Evolutionary conservation across 495 filamentous ascomycete species (phyloP).

Genomic region (Pseudevernia furfuracea): DNA sequence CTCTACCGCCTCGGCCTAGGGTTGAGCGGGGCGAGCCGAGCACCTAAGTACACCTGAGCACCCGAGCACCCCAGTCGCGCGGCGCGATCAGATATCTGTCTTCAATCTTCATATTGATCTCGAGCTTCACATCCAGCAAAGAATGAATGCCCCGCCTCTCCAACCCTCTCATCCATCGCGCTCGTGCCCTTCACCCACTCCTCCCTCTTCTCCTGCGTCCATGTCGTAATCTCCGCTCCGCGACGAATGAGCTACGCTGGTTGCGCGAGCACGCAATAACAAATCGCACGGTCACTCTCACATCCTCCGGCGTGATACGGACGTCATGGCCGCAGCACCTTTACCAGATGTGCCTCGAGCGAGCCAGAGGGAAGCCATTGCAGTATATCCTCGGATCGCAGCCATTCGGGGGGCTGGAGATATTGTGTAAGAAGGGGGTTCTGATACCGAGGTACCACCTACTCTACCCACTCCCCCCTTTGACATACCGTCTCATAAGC

Average conservation of each 20-base stretch:
- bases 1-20: no score
- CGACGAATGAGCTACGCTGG: slow-evolving; percentile 80
- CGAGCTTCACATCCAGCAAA: neutral
- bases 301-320: neutral
- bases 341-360: slow-evolving; percentile 44
- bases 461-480: neutral
- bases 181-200: slow-evolving; percentile 47
- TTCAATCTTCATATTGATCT: no score
- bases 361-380: slow-evolving; percentile 62
- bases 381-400: slow-evolving; percentile 88
- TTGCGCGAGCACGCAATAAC: slow-evolving; percentile 54
- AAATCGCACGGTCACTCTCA: neutral
- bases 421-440: slow-evolving; percentile 66
- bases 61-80: no score
- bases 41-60: no score
- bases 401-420: slow-evolving; percentile 76
- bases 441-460: slow-evolving; percentile 67
- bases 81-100: no score
- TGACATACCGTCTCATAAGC: neutral
- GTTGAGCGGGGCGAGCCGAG: no score
- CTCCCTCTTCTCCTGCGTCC: slow-evolving; percentile 60
- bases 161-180: slow-evolving; percentile 49
- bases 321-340: slow-evolving; percentile 34
- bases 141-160: slow-evolving; percentile 68
- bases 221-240: slow-evolving; percentile 59